Base-by-base conservation (phyloP, 2,329 filamentous ascomycete genomes). In the Alternaria atra region DNA sequence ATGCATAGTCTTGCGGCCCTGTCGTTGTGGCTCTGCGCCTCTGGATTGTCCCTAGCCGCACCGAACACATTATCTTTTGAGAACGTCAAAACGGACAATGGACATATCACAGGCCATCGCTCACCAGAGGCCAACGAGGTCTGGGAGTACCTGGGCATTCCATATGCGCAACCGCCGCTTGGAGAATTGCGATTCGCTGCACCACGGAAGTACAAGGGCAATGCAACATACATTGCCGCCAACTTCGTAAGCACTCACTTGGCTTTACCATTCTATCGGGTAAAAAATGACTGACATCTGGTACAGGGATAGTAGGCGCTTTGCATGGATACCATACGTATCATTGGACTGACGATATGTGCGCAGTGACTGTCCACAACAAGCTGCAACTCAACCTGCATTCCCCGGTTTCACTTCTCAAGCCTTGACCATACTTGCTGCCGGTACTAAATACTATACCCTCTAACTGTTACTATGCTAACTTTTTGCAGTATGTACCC, bases 61-160 rank as follows among this genome's bases (percentile, higher is more conserved):
- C 29, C 27, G 17, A 47, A 34, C 27, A 6, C 10, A 10, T 32
- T 3, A 5, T 47, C 44, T 23, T 73, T 65, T 53, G 67, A 73
- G 20, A 66, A 58, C 7, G 65, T 75, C 20, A 43, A 64, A 15
- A 71, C 68, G 5, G 52, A 42, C 12, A 68, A 64, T 25, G 65
- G 68, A 27, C n/a, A 17, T 4, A 61, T 71, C 13, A 67, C 61
- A 15, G 75, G 74, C 13, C 74, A 77, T 63, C 52, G 47, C 13
- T 64, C 73, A 13, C 43, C 55, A 10, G 64, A 64, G n/a, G 55
- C 27, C 13, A 60, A 39, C 50, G 46, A 40, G 5, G 73, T 75
- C 8, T 67, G 63, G 52, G 73, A 78, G 40, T 79, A 77, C 48
- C 60, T 79, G 6, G 76, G 76, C 0, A 73, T 78, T 17, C 75